Percentiles rank a stretch among this genome's conserved stretches.
Evolutionary conservation across 352 stramenopile species (phyloP).

Genomic region (Pythium volutum): DNA sequence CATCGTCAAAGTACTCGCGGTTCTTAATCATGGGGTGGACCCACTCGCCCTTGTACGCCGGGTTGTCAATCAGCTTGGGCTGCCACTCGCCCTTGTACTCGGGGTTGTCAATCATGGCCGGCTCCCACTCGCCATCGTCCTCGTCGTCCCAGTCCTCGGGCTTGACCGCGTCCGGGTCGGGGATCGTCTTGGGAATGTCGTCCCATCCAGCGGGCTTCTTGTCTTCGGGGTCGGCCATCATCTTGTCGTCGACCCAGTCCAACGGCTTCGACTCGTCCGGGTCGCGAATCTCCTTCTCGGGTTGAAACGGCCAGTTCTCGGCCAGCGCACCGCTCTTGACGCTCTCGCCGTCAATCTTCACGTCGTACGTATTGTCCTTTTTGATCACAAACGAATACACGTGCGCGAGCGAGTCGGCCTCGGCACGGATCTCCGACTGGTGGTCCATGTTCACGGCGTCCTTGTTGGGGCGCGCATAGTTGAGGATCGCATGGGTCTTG

Average conservation of each 20-base stretch:
- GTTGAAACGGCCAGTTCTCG: conserved; percentile 96
- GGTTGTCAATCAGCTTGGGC: conserved; percentile 97
- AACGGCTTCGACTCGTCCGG: conserved; percentile 94
- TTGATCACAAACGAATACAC: conserved; percentile 98
- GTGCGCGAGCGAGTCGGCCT: conserved; percentile 90
- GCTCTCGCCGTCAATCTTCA: conserved; percentile 96
- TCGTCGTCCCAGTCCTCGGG: conserved; percentile 99
- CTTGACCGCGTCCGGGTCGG: conserved; percentile 95
- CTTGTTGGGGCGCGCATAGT: conserved; percentile 94
- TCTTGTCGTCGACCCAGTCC: conserved; percentile 96
- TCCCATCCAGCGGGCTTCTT: conserved; percentile 96
- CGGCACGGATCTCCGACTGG: conserved; percentile 72
- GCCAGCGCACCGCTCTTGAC: conserved; percentile 90
- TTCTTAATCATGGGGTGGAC: conserved; percentile 96
- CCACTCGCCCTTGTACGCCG: conserved; percentile 99
- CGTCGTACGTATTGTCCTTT: conserved; percentile 96
- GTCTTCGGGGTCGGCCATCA: conserved; percentile 94
- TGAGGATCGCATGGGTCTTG: conserved; percentile 98
- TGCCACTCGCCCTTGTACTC: conserved; percentile 99
- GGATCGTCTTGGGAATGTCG: conserved; percentile 95
- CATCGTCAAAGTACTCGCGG: conserved; percentile 96
- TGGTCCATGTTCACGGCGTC: conserved; percentile 93
- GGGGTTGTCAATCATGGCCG: conserved; percentile 93
- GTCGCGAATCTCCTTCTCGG: conserved; percentile 96
- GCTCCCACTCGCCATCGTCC: conserved; percentile 98